These are phyloP conservation scores for Daphne laureola DNA, from an alignment of 441 rosid genomes.

Conservation along the genomic window DNA sequence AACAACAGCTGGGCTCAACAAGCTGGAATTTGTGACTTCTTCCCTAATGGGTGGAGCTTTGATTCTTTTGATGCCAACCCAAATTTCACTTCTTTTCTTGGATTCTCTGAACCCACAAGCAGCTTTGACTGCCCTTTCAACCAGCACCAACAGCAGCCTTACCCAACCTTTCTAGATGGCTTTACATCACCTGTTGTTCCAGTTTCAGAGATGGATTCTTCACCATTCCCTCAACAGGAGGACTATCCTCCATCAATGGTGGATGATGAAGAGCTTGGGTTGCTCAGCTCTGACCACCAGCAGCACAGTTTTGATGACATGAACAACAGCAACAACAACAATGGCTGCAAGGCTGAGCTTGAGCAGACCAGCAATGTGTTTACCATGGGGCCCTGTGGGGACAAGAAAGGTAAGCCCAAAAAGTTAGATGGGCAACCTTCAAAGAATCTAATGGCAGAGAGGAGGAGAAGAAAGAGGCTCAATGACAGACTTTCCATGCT, in stretches of 20 bases:
- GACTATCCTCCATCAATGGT: conserved; percentile 26
- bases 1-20: conserved; percentile 24
- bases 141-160: conserved; percentile 16
- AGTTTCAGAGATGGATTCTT: conserved; percentile 26
- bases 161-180: conserved; percentile 31
- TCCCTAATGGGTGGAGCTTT: conserved; percentile 40
- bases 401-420: conserved; percentile 40
- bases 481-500: conserved; percentile 95
- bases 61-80: conserved; percentile 36
- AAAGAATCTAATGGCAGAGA: conserved; percentile 90
- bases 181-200: conserved; percentile 9
- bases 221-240: conserved; percentile 33
- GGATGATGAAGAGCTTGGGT: conserved; percentile 33
- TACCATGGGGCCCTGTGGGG: conserved; percentile 33
- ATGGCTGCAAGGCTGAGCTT: conserved; percentile 34
- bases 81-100: conserved; percentile 14
- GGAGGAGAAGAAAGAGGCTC: conserved; percentile 82
- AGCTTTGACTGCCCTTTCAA: conserved; percentile 45
- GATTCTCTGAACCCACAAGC: conserved; percentile 20
- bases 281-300: conserved; percentile 17
- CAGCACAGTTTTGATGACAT: conserved; percentile 31
- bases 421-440: conserved; percentile 90
- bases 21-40: conserved; percentile 26
- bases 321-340: conserved; percentile 26
- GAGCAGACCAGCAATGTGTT: conserved; percentile 22